Percentiles rank a stretch among this genome's conserved stretches.
phyloP scores from a whole-genome alignment of 169 alveolate species.

The Perkinsus olseni region DNA sequence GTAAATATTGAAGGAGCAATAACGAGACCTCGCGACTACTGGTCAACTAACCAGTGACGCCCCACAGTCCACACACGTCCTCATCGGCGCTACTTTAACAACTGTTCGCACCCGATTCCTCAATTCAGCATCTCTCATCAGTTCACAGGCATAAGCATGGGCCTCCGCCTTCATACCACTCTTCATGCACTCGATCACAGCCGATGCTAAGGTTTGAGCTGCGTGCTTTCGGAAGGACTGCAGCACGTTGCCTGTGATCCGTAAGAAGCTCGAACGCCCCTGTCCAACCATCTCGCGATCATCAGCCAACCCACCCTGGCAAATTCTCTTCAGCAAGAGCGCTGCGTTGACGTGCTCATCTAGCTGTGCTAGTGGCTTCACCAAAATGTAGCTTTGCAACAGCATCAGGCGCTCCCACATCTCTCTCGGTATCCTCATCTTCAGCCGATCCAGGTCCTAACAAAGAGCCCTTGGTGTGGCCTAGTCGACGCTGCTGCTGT shows the following conservation, averaged over 20 bases:
- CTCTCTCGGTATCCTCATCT: conserved; percentile 54
- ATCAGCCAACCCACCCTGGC: background rate
- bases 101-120: background rate
- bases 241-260: background rate
- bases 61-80: no score
- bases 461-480: no score
- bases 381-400: conserved; percentile 62
- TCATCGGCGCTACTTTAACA: no score
- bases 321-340: background rate
- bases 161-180: background rate
- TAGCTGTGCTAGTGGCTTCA: background rate
- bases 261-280: no score
- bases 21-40: no score
- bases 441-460: background rate
- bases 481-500: no score
- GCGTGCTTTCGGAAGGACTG: background rate
- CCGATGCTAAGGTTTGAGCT: background rate
- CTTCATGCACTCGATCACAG: background rate
- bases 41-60: no score
- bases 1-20: no score
- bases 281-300: no score
- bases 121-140: background rate
- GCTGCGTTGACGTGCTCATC: background rate
- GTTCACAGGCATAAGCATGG: background rate
- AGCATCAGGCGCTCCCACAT: conserved; percentile 56